Base-by-base conservation (phyloP, 352 stramenopile genomes). In the Globisporangium paddicum region DNA sequence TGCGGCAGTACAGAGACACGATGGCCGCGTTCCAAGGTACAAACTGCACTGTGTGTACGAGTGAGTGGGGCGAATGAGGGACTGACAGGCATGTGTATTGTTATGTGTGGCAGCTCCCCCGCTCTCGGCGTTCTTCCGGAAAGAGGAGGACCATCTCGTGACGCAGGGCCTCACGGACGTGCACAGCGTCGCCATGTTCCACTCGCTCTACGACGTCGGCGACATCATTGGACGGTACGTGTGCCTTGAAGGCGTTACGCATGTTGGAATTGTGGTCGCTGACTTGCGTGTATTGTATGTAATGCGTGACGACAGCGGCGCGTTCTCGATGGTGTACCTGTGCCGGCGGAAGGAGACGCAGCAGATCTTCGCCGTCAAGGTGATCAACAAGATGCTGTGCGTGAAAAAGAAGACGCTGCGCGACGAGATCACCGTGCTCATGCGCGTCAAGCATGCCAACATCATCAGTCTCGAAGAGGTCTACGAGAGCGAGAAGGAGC, bases 401-500 rank as follows among this genome's bases (percentile, higher is more conserved):
- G 75, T 93, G 26, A 91, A 91, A 72, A 93, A 91, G 71, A 93
- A 92, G 58, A 87, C 78, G 26, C 66, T 95, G 53, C 75, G 83
- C n/a, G 83, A 95, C 56, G 84, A 95, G 73, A 93, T 95, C 67
- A 89, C 82, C 21, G 84, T 93, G 58, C 69, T 95, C 52, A 71
- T 92, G 58, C 83, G 83, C 30, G 77, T 95, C 57, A 90, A 95
- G 58, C 83, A 93, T 72, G 69, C 82, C 46, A 93, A 95, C 69
- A 93, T 92, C 57, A 95, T 95, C 67, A 90, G 79, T 52, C 82
- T 93, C 32, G 79, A 92, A 40, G 86, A 92, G 45, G 78, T 95
- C 9, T 93, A 91, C 60, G 86, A 93, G 67, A 93, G 83, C 60
- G 86, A 95, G 67, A 85, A 85, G 57, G 86, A 95, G 60, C 72